Conservation (phyloP, 1,284 basidiomycete species). For the Rhizoctonia solani region DNA sequence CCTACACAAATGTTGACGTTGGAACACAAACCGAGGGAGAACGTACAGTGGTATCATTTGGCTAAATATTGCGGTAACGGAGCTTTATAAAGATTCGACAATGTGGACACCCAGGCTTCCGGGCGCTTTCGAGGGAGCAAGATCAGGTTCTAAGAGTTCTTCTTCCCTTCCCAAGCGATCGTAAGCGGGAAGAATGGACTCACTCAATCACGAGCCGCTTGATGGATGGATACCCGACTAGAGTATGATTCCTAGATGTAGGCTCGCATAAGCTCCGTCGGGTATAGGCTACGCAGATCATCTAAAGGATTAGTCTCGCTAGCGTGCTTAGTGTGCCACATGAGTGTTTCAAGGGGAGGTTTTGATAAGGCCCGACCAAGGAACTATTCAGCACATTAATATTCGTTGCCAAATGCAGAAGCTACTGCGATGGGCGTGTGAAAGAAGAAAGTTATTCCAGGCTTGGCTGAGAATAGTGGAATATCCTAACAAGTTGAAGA, state of each 20-base stretch:
- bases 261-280: not conserved
- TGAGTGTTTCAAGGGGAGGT: not conserved
- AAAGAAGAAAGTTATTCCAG: not conserved
- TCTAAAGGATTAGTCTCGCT: not conserved
- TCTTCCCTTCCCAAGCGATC: conserved; percentile 25
- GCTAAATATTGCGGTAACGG: conserved; percentile 3
- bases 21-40: conserved; percentile 3
- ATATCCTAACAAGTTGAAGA: not conserved
- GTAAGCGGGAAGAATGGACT: conserved; percentile 26
- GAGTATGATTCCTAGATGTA: not conserved
- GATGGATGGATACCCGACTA: not conserved
- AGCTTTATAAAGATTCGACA: conserved; percentile 29
- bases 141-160: conserved; percentile 25
- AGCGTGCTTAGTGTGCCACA: not conserved
- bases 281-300: not conserved
- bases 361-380: not conserved
- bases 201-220: conserved; percentile 21
- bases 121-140: conserved; percentile 12
- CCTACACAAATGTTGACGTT: not conserved
- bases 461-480: not conserved
- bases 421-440: conserved; percentile 19
- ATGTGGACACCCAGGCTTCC: conserved; percentile 31
- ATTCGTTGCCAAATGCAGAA: not conserved
- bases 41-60: conserved; percentile 14
- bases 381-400: not conserved